Base-by-base conservation (phyloP, 2,329 filamentous ascomycete species). In the Pseudopithomyces chartarum region DNA sequence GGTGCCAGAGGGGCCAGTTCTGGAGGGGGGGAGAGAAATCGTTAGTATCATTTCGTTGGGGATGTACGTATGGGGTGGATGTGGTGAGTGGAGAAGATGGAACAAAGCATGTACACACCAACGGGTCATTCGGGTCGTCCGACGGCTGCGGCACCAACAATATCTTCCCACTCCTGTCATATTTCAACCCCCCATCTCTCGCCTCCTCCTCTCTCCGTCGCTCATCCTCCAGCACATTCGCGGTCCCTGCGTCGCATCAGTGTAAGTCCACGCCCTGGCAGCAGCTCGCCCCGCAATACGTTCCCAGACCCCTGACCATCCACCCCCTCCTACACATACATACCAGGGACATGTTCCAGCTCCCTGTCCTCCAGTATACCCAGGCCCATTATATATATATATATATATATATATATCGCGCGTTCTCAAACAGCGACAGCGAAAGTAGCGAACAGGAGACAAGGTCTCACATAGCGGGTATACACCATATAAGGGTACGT, bases 91-190 rank as follows among this genome's bases (percentile, higher is more conserved):
- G n/a, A 10, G n/a, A 6, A 26, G 12, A 38, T 43, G 32, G 34
- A 40, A 38, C 10, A 33, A 11, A 36, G 51, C 44, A 39, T n/a
- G n/a, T 26, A 66, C 77, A 57, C 82, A 88, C 85, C 64, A 97
- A 81, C 29, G 92, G 93, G 76, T 97, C 93, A 73, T 96, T 94
- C 3, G 91, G 91, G 73, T 96, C 91, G 75, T 96, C 90, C 60
- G 89, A 93, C 2, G 94, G 94, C 70, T 97, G 94, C 5, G 94
- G 94, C 5, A 96, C 89, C 32, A 97, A 85, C 65, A 97, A 90
- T 66, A 94, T 90, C 17, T 82, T 80, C 33, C 90, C 89, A 60
- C 82, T 88, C 51, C 76, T 83, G 75, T 93, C 90, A 74, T 87
- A 90, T 76, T 95, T 96, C 65, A 95, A 76, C 57, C 80, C 79